These are phyloP conservation scores for Trichosporon sp. DNA, from an alignment of 1,284 basidiomycete species.

Conservation along the genomic window DNA sequence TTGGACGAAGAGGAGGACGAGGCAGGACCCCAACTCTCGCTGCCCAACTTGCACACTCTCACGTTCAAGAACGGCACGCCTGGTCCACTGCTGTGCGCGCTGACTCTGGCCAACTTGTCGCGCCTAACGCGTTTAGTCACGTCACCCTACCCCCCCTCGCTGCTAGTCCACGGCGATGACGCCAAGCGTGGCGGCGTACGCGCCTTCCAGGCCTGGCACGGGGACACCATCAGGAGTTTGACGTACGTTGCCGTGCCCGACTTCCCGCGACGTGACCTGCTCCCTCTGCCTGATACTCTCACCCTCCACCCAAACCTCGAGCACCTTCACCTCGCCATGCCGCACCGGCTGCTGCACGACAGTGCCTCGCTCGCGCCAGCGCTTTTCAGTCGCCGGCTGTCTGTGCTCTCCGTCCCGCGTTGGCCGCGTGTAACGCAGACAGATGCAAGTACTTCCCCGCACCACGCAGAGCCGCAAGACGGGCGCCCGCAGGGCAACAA, in stretches of 20 bases:
- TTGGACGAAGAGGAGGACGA: slow-evolving; percentile 11
- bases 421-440: slow-evolving; percentile 33
- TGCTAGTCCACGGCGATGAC: slow-evolving; percentile 26
- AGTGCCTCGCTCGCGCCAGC: slow-evolving; percentile 24
- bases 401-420: slow-evolving; percentile 69
- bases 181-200: slow-evolving; percentile 57
- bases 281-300: slow-evolving; percentile 62
- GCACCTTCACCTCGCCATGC: slow-evolving; percentile 41
- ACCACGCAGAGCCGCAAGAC: slow-evolving; percentile 12
- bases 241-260: slow-evolving; percentile 62
- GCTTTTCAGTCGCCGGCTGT: slow-evolving; percentile 44
- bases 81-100: slow-evolving; percentile 66
- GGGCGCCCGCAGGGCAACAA: slow-evolving; percentile 25
- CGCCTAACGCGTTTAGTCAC: slow-evolving; percentile 69
- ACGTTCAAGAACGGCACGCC: slow-evolving; percentile 68
- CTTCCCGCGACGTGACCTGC: slow-evolving; percentile 69
- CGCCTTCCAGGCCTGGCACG: slow-evolving; percentile 69
- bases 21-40: slow-evolving; percentile 30
- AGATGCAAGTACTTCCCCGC: slow-evolving; percentile 21
- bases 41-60: slow-evolving; percentile 67
- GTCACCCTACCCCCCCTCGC: slow-evolving; percentile 53
- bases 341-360: slow-evolving; percentile 42
- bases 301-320: slow-evolving; percentile 51
- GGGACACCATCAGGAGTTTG: slow-evolving; percentile 65
- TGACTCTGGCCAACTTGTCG: slow-evolving; percentile 68